These are phyloP conservation scores for Clavulina sp. DNA, from an alignment of 768 basidiomycete genomes.

Conservation along the genomic window DNA sequence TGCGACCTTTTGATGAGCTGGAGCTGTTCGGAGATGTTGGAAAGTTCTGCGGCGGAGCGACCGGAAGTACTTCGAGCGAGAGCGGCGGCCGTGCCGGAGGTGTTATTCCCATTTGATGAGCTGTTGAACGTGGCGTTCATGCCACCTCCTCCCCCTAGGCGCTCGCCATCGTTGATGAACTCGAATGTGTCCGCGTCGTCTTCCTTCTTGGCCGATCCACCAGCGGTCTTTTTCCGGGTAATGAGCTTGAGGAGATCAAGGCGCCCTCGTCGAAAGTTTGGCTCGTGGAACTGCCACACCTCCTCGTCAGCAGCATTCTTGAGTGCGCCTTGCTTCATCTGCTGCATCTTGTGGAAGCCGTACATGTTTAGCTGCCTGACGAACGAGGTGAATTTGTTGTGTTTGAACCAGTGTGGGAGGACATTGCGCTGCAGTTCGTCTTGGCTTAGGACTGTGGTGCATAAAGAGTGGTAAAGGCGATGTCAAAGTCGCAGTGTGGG, in stretches of 20 bases:
- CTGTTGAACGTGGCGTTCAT: too few relatives aligned
- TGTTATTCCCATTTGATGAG: neutral
- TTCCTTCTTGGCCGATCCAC: constrained; percentile 16
- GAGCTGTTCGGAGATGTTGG: constrained; percentile 65
- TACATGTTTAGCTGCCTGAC: constrained; percentile 94
- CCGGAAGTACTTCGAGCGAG: constrained; percentile 15
- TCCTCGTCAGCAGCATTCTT: constrained; percentile 67
- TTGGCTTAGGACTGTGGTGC: constrained; percentile 59
- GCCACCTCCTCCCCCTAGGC: neutral
- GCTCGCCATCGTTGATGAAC: neutral
- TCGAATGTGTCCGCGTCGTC: neutral
- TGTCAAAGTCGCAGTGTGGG: neutral
- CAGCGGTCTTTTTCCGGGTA: constrained; percentile 54
- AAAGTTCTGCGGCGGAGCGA: constrained; percentile 56
- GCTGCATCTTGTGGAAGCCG: constrained; percentile 87
- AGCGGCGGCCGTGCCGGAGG: neutral
- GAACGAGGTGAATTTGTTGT: constrained; percentile 85
- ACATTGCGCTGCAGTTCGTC: constrained; percentile 81
- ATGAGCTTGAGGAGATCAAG: constrained; percentile 78
- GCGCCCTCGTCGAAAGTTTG: constrained; percentile 75
- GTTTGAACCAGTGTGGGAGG: constrained; percentile 92
- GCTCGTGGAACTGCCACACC: constrained; percentile 83
- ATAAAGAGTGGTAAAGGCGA: too few relatives aligned
- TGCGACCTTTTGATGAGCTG: constrained; percentile 83
- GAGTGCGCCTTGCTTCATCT: constrained; percentile 86